These are phyloP conservation scores for Fusarium staphyleae DNA, from an alignment of 2,329 filamentous ascomycete genomes.

Conservation along the genomic window DNA sequence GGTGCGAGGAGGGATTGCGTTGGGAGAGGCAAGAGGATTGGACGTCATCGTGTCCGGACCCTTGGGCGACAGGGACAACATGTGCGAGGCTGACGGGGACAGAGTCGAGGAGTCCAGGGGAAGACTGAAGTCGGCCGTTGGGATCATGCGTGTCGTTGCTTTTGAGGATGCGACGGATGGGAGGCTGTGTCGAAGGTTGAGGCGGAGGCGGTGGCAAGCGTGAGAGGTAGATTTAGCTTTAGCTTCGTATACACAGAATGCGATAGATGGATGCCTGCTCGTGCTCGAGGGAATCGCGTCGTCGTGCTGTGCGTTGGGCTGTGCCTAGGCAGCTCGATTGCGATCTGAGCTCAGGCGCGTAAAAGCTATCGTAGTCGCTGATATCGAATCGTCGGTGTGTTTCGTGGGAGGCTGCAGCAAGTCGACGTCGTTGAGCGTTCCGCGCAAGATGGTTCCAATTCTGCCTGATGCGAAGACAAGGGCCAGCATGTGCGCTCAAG, in stretches of 20 bases:
- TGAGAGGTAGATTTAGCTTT: not conserved
- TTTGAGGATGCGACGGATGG: conserved; percentile 20
- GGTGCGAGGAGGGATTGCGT: conserved; percentile 74
- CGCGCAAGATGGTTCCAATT: conserved; percentile 19
- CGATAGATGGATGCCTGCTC: not conserved
- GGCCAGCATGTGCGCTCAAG: conserved; percentile 10
- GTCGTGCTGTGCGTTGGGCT: not conserved
- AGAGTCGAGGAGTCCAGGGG: conserved; percentile 24
- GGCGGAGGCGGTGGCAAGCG: not conserved
- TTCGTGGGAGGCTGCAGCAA: conserved; percentile 18
- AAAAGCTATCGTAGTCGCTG: conserved; percentile 4
- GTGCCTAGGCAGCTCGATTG: not conserved
- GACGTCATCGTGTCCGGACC: conserved; percentile 38
- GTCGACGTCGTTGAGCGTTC: conserved; percentile 35
- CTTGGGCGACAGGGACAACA: conserved; percentile 36
- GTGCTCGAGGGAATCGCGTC: not conserved
- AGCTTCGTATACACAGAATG: not conserved
- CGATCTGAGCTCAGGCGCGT: not conserved
- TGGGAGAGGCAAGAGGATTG: conserved; percentile 55
- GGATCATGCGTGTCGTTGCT: conserved; percentile 34
- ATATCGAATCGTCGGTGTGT: conserved; percentile 19
- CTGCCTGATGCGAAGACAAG: conserved; percentile 25
- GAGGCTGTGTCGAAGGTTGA: conserved; percentile 5
- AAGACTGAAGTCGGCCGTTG: conserved; percentile 31
- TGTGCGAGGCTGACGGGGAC: conserved; percentile 30